Conservation (phyloP, 768 basidiomycete species). For the Auricularia sp. region DNA sequence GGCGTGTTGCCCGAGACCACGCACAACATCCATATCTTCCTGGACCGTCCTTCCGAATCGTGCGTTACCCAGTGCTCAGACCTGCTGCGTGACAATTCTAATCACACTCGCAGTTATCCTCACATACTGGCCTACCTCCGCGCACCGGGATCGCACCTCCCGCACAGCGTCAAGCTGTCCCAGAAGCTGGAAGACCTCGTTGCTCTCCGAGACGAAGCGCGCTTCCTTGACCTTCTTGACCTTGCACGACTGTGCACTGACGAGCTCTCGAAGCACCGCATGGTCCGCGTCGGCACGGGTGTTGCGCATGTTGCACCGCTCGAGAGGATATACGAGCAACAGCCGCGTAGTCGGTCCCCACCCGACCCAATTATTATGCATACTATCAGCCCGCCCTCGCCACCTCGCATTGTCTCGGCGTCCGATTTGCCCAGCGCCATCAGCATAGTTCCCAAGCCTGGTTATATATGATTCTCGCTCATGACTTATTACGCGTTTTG, state of each 20-base stretch:
- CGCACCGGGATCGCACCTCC: conserved; percentile 30
- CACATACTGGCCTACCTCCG: conserved; percentile 69
- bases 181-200: conserved; percentile 48
- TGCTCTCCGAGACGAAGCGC: conserved; percentile 71
- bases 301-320: neutral
- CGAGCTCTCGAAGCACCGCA: conserved; percentile 46
- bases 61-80: conserved; percentile 31
- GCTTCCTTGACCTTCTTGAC: conserved; percentile 58
- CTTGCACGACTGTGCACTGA: conserved; percentile 57
- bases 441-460: neutral
- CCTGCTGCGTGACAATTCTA: conserved; percentile 4
- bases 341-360: neutral
- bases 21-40: conserved; percentile 51
- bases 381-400: neutral
- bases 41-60: conserved; percentile 74
- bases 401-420: neutral
- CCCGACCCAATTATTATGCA: neutral
- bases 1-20: conserved; percentile 27
- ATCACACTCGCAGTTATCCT: conserved; percentile 39
- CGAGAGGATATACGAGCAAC: neutral
- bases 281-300: neutral
- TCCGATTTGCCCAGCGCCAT: neutral
- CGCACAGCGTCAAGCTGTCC: conserved; percentile 29
- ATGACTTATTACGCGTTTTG: too few species aligned
- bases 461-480: neutral